Evolutionary conservation across 257 asterid genomes (phyloP).

Genomic region (Fraxinus pennsylvanica): DNA sequence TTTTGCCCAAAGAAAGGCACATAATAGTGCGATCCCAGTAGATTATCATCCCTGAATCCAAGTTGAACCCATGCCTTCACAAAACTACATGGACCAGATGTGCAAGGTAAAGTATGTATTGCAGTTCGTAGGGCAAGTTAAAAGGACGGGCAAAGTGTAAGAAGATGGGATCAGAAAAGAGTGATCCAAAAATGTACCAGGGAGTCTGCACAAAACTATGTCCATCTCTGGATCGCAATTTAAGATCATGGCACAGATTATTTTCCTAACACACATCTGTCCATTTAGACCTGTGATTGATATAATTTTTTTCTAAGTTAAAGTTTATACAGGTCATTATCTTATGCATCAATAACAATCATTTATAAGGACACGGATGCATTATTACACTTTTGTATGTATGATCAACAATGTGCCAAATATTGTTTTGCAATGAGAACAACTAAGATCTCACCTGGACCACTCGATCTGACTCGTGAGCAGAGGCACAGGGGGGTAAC

Average conservation of each 20-base stretch:
- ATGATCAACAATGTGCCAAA: background rate
- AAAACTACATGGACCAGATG: background rate
- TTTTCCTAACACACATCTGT: background rate
- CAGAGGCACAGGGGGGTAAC: slow-evolving; percentile 93
- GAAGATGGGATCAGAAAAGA: background rate
- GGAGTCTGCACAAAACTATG: background rate
- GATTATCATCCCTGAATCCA: background rate
- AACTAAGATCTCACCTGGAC: slow-evolving; percentile 65
- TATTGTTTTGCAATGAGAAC: background rate
- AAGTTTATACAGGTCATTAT: background rate
- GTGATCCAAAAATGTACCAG: background rate
- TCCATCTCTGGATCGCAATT: background rate
- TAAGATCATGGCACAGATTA: background rate
- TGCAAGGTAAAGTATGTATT: background rate
- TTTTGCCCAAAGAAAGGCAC: background rate
- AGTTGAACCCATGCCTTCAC: background rate
- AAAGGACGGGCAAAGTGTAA: background rate
- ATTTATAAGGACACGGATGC: background rate
- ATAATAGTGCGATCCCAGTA: background rate
- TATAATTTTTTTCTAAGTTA: background rate
- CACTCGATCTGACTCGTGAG: slow-evolving; percentile 91
- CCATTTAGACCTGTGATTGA: background rate
- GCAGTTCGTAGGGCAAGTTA: background rate
- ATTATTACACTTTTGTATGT: background rate
- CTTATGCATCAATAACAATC: background rate